Evolutionary conservation across 805 yeast species (phyloP), one percentile per base, ranked within the genome.

Genomic region (Candida patagonica): DNA sequence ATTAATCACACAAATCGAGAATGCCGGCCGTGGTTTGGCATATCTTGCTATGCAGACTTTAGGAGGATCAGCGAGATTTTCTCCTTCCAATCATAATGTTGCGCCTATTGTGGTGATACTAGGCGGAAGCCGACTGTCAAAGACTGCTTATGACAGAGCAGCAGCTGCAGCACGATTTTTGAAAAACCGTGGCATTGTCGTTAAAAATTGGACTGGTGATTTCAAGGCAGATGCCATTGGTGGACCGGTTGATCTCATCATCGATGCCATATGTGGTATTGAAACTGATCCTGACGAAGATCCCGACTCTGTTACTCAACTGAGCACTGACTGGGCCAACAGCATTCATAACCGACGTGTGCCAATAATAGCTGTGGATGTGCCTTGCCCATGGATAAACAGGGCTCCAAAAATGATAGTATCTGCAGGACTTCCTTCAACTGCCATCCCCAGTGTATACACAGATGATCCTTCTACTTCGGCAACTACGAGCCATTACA

Each of bases 131-230:
- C 26, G 24, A 5, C 15, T 33, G 3, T 33, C 37, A 23, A 22
- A 33, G 16, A 20, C 37, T 3, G 34, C 34, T 13, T 80, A 80
- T 50, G 42, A 45, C 32, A 65, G 85, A 42, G 87, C 88, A 0
- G 61, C 85, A 40, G 84, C 87, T 0, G 69, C 88, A 0, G 95
- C 87, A 0, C 73, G 94, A 46, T 87, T 81, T 49, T 67, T 88
- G 38, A 63, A 79, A 30, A 84, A 83, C 52, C 80, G 80, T 47
- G 86, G 84, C 1, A 70, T 81, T 10, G 21, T 33, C 24, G 29
- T 33, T n/a, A 20, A 20, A 4, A 26, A 33, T 12, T 33, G 37
- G 37, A 33, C 22, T 5, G 37, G 23, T 21, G 26, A 13, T 21
- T 17, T 23, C 12, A 29, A 20, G 9, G 15, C 19, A 15, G 16